Evolutionary conservation across 306 rosid species (phyloP).

Genomic region (Vigna unguiculata): DNA sequence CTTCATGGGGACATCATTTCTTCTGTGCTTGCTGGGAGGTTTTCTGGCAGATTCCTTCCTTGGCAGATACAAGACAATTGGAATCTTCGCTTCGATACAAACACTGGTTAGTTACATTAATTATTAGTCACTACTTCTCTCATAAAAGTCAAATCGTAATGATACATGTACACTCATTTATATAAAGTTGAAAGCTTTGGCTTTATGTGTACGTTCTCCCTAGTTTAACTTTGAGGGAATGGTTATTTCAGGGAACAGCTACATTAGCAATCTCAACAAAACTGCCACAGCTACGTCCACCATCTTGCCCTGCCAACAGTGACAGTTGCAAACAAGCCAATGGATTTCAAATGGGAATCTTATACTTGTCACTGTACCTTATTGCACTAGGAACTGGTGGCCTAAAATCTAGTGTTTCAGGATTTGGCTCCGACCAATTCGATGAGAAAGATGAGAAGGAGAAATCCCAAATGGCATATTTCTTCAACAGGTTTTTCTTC

Average conservation of each 20-base stretch:
- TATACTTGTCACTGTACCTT: conserved; percentile 72
- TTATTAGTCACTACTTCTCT: not conserved
- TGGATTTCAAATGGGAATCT: conserved; percentile 81
- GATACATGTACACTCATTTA: not conserved
- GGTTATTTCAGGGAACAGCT: conserved; percentile 70
- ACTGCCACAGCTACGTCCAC: conserved; percentile 75
- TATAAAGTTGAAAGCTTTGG: not conserved
- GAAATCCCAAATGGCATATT: conserved; percentile 80
- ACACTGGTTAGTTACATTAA: conserved; percentile 56
- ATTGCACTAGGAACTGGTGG: conserved; percentile 92
- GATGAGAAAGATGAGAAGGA: conserved; percentile 88
- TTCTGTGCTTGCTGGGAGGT: conserved; percentile 90
- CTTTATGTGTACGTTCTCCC: not conserved
- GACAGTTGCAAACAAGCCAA: conserved; percentile 65
- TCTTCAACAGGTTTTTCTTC: conserved; percentile 85
- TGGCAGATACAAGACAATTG: conserved; percentile 83
- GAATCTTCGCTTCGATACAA: conserved; percentile 76
- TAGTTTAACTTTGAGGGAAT: conserved; percentile 16
- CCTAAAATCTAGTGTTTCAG: conserved; percentile 90
- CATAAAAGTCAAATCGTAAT: conserved; percentile 14
- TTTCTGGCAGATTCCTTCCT: conserved; percentile 94
- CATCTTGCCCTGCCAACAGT: conserved; percentile 58
- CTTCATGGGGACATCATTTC: conserved; percentile 85
- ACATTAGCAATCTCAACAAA: conserved; percentile 74
- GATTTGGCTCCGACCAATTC: conserved; percentile 91